Base-by-base conservation (phyloP, 805 yeast genomes). In the Candida maris region DNA sequence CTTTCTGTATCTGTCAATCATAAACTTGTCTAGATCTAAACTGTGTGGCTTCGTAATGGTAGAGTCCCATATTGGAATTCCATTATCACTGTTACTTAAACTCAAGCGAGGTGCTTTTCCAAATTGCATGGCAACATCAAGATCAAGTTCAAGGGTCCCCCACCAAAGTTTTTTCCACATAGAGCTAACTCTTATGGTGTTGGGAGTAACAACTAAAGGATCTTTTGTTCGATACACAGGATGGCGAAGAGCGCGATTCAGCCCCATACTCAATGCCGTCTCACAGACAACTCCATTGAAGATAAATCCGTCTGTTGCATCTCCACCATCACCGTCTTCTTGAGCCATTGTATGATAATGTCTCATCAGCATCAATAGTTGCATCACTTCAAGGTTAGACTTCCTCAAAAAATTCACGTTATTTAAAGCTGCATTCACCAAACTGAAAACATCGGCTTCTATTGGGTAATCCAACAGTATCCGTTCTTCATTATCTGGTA, bases 271-370 rank as follows among this genome's bases (percentile, higher is more conserved):
- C 27, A 59, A 50, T 0, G 73, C 75, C 56, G 67, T 64, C 28
- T 66, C 63, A 7, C 59, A 39, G 6, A 69, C 41, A 21, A 68
- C 43, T 1, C 69, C 70, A 22, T 54, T 59, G 31, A 56, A 58
- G 3, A 67, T 56, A 23, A 51, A 56, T 1, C 72, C 63, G 37
- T 67, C 70, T 13, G 65, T 57, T 8, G 67, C 68, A 30, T 65
- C 69, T 3, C 58, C 51, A 6, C 74, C 74, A 44, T 74, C 78
- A 16, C 75, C 73, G 46, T 71, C 74, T 47, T 72, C 77, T 4
- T 73, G 76, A 0, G 74, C 61, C 41, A 58, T 46, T 21, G 48
- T 54, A 44, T 57, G 69, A 54, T 74, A 74, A 24, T 60, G 44
- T 39, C 72, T 56, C 23, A 63, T 48, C 28, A 63, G 54, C 29